phyloP scores from a whole-genome alignment of 352 stramenopile species.

The Globisporangium perplexum region DNA sequence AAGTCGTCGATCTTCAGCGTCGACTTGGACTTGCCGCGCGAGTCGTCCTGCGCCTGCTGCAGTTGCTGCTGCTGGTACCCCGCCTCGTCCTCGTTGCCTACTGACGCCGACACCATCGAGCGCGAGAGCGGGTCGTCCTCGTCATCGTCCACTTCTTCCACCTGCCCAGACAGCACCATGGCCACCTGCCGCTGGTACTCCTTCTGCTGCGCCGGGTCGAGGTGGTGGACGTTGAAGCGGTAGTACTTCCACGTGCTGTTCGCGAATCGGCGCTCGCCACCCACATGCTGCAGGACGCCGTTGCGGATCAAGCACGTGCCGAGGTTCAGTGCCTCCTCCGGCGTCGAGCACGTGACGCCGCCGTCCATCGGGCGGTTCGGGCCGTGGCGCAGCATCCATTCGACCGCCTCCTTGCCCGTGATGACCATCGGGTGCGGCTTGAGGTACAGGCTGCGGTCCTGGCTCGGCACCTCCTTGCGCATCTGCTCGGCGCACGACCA shows the following conservation, averaged over 20 bases:
- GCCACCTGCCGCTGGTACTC: slow-evolving; percentile 48
- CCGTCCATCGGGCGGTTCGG: slow-evolving; percentile 80
- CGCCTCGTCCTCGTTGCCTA: slow-evolving; percentile 59
- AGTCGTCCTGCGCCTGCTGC: slow-evolving; percentile 9
- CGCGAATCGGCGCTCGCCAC: slow-evolving; percentile 60
- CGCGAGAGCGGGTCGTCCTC: slow-evolving; percentile 54
- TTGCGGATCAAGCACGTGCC: slow-evolving; percentile 65
- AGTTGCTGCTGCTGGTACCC: slow-evolving; percentile 21
- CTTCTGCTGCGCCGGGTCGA: slow-evolving; percentile 43
- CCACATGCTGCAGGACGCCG: slow-evolving; percentile 67
- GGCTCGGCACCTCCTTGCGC: slow-evolving; percentile 58
- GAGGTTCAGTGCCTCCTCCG: slow-evolving; percentile 76
- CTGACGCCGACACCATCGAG: slow-evolving; percentile 52
- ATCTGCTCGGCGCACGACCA: slow-evolving; percentile 84
- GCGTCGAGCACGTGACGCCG: slow-evolving; percentile 79
- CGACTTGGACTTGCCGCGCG: slow-evolving; percentile 68
- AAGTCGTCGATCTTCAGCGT: slow-evolving; percentile 85
- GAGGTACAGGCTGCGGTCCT: slow-evolving; percentile 78
- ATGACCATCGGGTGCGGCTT: slow-evolving; percentile 77
- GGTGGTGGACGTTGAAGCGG: slow-evolving; percentile 76
- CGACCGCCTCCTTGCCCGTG: slow-evolving; percentile 69
- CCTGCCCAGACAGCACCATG: slow-evolving; percentile 67
- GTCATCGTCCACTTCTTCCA: slow-evolving; percentile 70
- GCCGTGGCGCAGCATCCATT: slow-evolving; percentile 86
- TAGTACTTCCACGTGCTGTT: slow-evolving; percentile 88